These are phyloP conservation scores for Endoconidiophora laricicola DNA, from an alignment of 2,329 filamentous ascomycete species.

Conservation along the genomic window DNA sequence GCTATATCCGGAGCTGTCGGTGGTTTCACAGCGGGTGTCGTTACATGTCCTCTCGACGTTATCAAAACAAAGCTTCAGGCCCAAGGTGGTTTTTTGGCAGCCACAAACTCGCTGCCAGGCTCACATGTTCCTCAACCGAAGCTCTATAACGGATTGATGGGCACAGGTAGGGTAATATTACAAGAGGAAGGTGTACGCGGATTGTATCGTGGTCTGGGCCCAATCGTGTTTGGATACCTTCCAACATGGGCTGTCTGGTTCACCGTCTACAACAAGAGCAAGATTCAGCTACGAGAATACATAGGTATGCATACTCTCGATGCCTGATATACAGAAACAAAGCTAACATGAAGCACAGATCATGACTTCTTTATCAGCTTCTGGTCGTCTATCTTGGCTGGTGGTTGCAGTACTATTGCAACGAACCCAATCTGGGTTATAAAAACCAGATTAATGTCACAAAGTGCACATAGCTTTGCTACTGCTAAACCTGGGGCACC, in stretches of 20 bases:
- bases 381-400: conserved; percentile 79
- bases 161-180: conserved; percentile 76
- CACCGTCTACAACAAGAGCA: conserved; percentile 84
- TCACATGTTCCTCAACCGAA: conserved; percentile 32
- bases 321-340: neutral
- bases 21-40: conserved; percentile 81
- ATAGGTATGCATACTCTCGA: conserved; percentile 33
- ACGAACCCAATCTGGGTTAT: conserved; percentile 99
- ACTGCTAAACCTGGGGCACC: conserved; percentile 18
- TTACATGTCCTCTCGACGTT: conserved; percentile 93
- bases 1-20: conserved; percentile 75
- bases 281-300: conserved; percentile 51
- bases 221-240: conserved; percentile 87
- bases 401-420: conserved; percentile 78
- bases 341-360: conserved; percentile 10
- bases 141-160: conserved; percentile 74
- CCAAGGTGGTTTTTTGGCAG: conserved; percentile 57
- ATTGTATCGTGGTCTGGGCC: conserved; percentile 83
- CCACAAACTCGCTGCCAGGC: conserved; percentile 29
- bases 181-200: conserved; percentile 74
- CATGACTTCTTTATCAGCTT: conserved; percentile 47
- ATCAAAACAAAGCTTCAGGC: conserved; percentile 98
- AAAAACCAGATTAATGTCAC: conserved; percentile 95
- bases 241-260: conserved; percentile 98
- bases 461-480: conserved; percentile 38